These are phyloP conservation scores for Brassica rapa DNA, from an alignment of 345 rosid genomes.

Conservation along the genomic window DNA sequence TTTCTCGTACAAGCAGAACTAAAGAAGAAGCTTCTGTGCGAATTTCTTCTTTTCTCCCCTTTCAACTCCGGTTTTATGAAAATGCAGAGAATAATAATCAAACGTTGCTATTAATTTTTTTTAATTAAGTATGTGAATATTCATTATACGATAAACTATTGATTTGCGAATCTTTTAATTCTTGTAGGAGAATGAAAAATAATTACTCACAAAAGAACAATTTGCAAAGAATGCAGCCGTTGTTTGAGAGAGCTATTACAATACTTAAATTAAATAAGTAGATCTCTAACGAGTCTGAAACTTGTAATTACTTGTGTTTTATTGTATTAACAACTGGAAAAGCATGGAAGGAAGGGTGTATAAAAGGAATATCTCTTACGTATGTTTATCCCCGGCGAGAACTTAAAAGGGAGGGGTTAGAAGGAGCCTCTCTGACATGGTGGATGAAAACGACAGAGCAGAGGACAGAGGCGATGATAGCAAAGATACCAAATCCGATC, in stretches of 20 bases:
- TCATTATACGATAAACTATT: not conserved
- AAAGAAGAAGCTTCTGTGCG: not conserved
- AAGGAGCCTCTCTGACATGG: constrained; percentile 54
- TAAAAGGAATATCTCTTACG: not conserved
- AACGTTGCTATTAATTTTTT: not conserved
- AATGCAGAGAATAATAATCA: not conserved
- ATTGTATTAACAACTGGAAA: not conserved
- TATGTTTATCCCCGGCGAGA: not conserved
- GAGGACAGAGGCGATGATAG: constrained; percentile 64
- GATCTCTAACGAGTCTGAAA: not conserved
- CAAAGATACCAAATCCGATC: constrained; percentile 70
- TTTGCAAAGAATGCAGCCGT: not conserved
- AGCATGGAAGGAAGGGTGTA: not conserved
- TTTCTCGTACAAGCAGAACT: not conserved
- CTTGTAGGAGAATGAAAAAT: not conserved
- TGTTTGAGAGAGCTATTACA: not conserved
- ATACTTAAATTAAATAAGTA: not conserved
- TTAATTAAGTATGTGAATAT: not conserved
- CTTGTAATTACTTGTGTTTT: not conserved
- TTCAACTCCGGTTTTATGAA: not conserved
- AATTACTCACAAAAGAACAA: not conserved
- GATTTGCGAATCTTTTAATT: not conserved
- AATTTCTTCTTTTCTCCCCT: not conserved
- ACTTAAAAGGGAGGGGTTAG: not conserved
- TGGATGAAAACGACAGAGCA: constrained; percentile 74